Conservation (phyloP, 352 stramenopile species). For the Aphanomyces cochlioides region DNA sequence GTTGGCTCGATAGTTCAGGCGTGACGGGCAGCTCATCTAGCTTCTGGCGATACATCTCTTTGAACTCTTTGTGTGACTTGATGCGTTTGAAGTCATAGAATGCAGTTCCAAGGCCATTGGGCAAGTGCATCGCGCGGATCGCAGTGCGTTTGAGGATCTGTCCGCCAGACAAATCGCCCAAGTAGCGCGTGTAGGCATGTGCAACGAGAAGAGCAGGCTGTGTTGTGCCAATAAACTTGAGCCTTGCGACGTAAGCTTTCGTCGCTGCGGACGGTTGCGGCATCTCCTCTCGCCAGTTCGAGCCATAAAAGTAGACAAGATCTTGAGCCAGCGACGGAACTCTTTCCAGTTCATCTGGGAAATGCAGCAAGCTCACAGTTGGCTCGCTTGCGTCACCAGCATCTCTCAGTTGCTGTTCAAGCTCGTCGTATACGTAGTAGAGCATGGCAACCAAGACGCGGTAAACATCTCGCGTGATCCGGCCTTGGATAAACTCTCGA, state of each 20-base stretch:
- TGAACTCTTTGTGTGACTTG: slow-evolving; percentile 51
- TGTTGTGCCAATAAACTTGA: slow-evolving; percentile 39
- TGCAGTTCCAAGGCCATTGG: slow-evolving; percentile 34
- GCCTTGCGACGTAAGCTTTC: background rate
- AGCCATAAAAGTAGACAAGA: slow-evolving; percentile 53
- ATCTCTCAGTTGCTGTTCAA: slow-evolving; percentile 38
- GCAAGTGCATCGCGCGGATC: slow-evolving; percentile 36
- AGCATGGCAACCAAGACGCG: slow-evolving; percentile 42
- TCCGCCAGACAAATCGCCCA: slow-evolving; percentile 68
- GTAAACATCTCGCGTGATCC: slow-evolving; percentile 56
- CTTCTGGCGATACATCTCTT: slow-evolving; percentile 50
- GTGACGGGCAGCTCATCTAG: slow-evolving; percentile 46
- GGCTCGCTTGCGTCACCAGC: slow-evolving; percentile 14
- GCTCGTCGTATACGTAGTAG: slow-evolving; percentile 55
- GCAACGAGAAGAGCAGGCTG: slow-evolving; percentile 53
- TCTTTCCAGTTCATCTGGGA: slow-evolving; percentile 44
- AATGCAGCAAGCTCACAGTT: slow-evolving; percentile 46
- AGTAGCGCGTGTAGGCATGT: slow-evolving; percentile 76
- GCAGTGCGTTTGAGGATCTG: slow-evolving; percentile 63
- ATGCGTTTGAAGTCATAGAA: slow-evolving; percentile 61
- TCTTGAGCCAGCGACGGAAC: slow-evolving; percentile 38
- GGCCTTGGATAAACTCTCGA: slow-evolving; percentile 59
- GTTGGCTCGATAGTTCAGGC: slow-evolving; percentile 35
- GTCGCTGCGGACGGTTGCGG: slow-evolving; percentile 41
- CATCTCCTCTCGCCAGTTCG: slow-evolving; percentile 35